A percentile compares a stretch with the other conserved stretches of the same genome.
Conservation (phyloP, 352 stramenopile genomes). For the Plasmopara viticola region DNA sequence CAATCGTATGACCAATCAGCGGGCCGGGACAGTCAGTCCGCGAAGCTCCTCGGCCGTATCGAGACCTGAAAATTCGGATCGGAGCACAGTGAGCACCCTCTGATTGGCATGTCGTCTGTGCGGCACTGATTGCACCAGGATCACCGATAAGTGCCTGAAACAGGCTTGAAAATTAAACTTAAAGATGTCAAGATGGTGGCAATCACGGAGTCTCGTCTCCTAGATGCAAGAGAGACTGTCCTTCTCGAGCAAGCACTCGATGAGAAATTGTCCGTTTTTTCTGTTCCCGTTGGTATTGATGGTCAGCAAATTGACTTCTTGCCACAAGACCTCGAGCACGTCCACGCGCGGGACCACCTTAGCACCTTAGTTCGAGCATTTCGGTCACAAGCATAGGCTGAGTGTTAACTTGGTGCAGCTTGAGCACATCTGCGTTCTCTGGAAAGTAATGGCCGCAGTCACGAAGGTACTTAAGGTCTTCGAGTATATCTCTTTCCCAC, state of each 20-base stretch:
- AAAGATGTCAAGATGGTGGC: not conserved
- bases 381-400: not conserved
- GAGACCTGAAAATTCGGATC: not conserved
- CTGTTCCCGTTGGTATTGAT: not conserved
- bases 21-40: not conserved
- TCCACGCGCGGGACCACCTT: not conserved
- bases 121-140: not conserved
- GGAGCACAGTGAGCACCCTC: not conserved
- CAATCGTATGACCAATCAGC: not conserved
- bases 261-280: not conserved
- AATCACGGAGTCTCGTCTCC: not conserved
- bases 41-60: not conserved
- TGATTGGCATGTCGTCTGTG: not conserved
- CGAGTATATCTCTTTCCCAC: not conserved
- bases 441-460: too few relatives aligned
- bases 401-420: not conserved
- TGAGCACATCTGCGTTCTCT: too few relatives aligned
- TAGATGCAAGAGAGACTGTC: not conserved
- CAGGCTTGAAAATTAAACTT: not conserved
- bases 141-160: not conserved
- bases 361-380: not conserved
- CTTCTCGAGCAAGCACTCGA: not conserved
- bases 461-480: slow-evolving; percentile 7
- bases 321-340: not conserved
- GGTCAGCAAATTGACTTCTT: not conserved